Evolutionary conservation across 208 protist genomes (phyloP), one percentile per base, ranked within the genome.

Genomic region (Trypanosoma rangeli): DNA sequence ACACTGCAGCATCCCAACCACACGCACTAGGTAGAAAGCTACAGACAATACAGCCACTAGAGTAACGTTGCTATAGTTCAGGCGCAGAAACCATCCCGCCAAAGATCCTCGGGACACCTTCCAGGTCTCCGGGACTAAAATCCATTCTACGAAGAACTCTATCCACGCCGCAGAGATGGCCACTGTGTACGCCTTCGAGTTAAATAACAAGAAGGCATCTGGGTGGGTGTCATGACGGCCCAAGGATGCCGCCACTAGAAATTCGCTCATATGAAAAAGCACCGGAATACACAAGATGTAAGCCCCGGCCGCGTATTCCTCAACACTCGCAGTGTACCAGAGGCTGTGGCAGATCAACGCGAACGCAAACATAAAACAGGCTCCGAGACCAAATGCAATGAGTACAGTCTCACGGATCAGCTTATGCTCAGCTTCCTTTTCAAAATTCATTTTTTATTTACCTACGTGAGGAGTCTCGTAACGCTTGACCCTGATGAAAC

Each of bases 1-100:
- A 63, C 90, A 94, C 46, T 97, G 89, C 33, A 92, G 29, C 86
- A 97, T 94, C 29, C 79, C 91, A 31, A 70, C 56, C 15, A 97
- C 79, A 22, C 93, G 88, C 28, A 96, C 78, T 15, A 58, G 61
- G 63, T 94, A 96, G 64, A 87, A 92, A 33, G 74, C 1, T 13
- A 76, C 22, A 15, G 82, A 81, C 16, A 93, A 61, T 9, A 83
- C 0, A 0, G 71, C 82, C 64, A 83, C 84, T 0, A 87, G 3
- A 13, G 79, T 64, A 22, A 69, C 68, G 16, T 37, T 68, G 10
- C 26, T 48, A 5, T 68, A 76, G 52, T 85, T 89, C 1, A 93
- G 57, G 20, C 87, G 83, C 9, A 90, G 68, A 0, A 86, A 28
- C 7, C 44, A 65, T 13, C 31, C 50, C 8, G 73, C 60, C 0